Percentiles rank a stretch among this genome's conserved stretches.
These are phyloP conservation scores for Yamadazyma atlantica DNA, from an alignment of 1,139 yeast genomes.

Conservation along the genomic window DNA sequence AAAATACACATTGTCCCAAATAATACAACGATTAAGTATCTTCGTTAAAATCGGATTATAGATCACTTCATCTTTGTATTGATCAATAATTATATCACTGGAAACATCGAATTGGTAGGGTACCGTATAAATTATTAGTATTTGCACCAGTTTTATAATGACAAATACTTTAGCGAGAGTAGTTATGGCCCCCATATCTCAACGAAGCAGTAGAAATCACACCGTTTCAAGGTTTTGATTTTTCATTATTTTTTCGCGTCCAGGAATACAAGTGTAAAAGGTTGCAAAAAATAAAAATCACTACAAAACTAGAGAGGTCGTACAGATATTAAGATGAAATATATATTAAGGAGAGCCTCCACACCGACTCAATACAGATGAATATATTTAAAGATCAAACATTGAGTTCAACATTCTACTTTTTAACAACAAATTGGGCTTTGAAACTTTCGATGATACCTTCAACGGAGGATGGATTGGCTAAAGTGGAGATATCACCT, in stretches of 20 bases:
- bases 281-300: background rate
- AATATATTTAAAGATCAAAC: background rate
- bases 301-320: no score
- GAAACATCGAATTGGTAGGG: constrained; percentile 44
- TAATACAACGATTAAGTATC: constrained; percentile 50
- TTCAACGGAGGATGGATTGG: constrained; percentile 84
- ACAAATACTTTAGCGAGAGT: constrained; percentile 21
- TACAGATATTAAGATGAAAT: background rate
- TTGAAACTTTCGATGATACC: constrained; percentile 60
- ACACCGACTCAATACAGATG: background rate
- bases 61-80: constrained; percentile 3
- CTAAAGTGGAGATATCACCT: constrained; percentile 90
- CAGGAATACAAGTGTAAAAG: background rate
- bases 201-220: no score
- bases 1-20: constrained; percentile 90
- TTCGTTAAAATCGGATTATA: constrained; percentile 3
- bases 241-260: no score
- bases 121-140: constrained; percentile 28
- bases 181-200: background rate
- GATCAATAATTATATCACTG: constrained; percentile 26
- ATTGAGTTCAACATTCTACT: no score
- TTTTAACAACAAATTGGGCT: constrained; percentile 35
- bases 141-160: constrained; percentile 28
- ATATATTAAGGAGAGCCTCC: background rate
- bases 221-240: no score